Evolutionary conservation across 2,329 filamentous ascomycete species (phyloP), one percentile per base, ranked within the genome.

Genomic region (Diatrype stigma): DNA sequence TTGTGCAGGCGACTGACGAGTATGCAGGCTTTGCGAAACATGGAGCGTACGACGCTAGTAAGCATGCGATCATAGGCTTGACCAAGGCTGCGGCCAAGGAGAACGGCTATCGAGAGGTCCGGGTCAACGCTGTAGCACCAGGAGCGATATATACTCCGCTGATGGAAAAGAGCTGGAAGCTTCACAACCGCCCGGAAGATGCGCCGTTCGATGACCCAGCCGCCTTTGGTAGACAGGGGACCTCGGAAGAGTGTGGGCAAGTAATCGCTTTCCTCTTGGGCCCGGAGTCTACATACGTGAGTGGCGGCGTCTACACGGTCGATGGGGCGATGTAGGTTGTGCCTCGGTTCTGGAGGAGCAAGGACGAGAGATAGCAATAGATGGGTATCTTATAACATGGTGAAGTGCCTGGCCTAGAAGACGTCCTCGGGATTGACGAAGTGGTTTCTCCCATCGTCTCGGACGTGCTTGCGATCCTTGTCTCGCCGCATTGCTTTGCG

Each of bases 401-500:
- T 19, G 12, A 21, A 17, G 17, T 16, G 37, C 6, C 10, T 21
- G 37, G 17, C 40, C 76, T 68, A 92, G 85, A 89, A 96, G 48
- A 99, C 92, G 72, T 96, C 90, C 54, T 89, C 84, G 2, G 92
- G 90, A 46, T 81, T 76, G 23, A 99, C 91, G 60, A 81, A 79
- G 66, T 89, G 84, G 52, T 83, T 78, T 74, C 94, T 88, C 17
- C 94, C 94, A 60, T 93, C 83, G 49, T 86, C 81, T 57, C 94
- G 81, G 45, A 96, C 79, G 70, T 95, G 90, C 68, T 89, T 81
- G 51, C 79, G 73, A 50, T 86, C 81, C 68, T 79, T 82, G 72
- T 99, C 94, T 63, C 92, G 81, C 70, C 82, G 88, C 73, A 93
- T 83, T 35, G 90, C 83, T 69, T 96, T 97, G 58, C 94, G 84